phyloP scores from a whole-genome alignment of 768 basidiomycete species.

The Calocybe indica region DNA sequence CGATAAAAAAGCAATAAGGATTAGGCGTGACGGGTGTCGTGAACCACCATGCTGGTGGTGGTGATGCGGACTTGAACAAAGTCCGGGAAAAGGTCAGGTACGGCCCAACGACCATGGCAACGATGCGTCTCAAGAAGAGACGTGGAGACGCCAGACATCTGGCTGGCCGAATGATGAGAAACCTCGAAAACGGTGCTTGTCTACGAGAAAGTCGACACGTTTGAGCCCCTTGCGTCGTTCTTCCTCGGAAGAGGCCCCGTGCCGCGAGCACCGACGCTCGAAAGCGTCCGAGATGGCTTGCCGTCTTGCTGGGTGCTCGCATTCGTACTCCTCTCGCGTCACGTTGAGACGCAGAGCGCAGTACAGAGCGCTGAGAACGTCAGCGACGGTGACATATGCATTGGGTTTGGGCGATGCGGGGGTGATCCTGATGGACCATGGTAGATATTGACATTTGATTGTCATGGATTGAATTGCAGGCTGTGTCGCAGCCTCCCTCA shows the following conservation, averaged over 20 bases:
- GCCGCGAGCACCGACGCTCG: constrained; percentile 22
- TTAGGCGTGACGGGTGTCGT: too few relatives aligned
- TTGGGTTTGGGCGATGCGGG: constrained; percentile 13
- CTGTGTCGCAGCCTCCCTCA: constrained; percentile 16
- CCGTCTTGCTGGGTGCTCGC: constrained; percentile 15
- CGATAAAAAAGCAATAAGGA: too few relatives aligned
- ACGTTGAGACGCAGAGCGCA: constrained; percentile 29
- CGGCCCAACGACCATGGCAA: too few relatives aligned
- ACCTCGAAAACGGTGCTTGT: constrained; percentile 28
- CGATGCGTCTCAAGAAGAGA: constrained; percentile 5
- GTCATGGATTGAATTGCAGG: constrained; percentile 16
- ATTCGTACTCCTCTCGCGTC: constrained; percentile 26
- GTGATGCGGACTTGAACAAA: too few relatives aligned
- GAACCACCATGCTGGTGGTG: too few relatives aligned
- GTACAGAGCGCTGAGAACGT: constrained; percentile 38
- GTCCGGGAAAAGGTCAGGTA: too few relatives aligned
- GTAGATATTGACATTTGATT: constrained; percentile 12
- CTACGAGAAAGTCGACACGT: constrained; percentile 41
- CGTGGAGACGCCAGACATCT: constrained; percentile 18
- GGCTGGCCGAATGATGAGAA: constrained; percentile 24
- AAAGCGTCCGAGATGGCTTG: constrained; percentile 23
- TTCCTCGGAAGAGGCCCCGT: constrained; percentile 17
- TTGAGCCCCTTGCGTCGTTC: constrained; percentile 34
- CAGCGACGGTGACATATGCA: constrained; percentile 23
- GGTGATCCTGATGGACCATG: constrained; percentile 13